These are phyloP conservation scores for Microdochium nivale DNA, from an alignment of 2,329 filamentous ascomycete genomes.

Conservation along the genomic window DNA sequence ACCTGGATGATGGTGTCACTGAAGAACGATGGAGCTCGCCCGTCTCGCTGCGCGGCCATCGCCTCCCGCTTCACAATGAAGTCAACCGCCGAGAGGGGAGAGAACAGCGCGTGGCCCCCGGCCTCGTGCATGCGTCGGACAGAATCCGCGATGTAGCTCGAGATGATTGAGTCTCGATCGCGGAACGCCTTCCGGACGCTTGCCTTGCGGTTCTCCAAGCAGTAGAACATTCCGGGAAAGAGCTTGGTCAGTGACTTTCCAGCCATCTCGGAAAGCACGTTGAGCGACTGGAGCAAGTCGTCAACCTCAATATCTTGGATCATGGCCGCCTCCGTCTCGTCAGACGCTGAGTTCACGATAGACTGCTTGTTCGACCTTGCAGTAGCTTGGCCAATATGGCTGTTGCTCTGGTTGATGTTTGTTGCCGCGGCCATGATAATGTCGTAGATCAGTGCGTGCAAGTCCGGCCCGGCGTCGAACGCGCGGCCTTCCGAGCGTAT, in stretches of 20 bases:
- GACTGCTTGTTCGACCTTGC: background rate
- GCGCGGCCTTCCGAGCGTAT: background rate
- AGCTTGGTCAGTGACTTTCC: background rate
- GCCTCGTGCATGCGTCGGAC: background rate
- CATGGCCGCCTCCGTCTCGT: background rate
- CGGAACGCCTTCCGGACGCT: background rate
- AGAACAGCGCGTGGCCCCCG: background rate
- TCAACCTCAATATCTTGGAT: background rate
- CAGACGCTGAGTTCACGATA: background rate
- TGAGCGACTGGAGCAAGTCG: background rate
- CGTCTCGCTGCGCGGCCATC: conserved; percentile 1
- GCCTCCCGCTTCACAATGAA: background rate
- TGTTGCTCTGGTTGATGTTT: conserved; percentile 1
- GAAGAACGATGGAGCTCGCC: background rate
- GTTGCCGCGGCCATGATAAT: conserved; percentile 3
- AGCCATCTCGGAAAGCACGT: background rate
- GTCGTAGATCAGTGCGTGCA: conserved; percentile 1
- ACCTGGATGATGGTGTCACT: background rate
- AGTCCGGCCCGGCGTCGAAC: conserved; percentile 2
- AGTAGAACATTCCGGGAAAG: background rate
- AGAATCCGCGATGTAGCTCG: background rate
- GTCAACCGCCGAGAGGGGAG: background rate
- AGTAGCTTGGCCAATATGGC: background rate
- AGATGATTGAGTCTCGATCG: background rate
- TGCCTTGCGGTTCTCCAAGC: background rate